Evolutionary conservation across 805 yeast genomes (phyloP).

Genomic region (Cyberlindnera subsufficiens): DNA sequence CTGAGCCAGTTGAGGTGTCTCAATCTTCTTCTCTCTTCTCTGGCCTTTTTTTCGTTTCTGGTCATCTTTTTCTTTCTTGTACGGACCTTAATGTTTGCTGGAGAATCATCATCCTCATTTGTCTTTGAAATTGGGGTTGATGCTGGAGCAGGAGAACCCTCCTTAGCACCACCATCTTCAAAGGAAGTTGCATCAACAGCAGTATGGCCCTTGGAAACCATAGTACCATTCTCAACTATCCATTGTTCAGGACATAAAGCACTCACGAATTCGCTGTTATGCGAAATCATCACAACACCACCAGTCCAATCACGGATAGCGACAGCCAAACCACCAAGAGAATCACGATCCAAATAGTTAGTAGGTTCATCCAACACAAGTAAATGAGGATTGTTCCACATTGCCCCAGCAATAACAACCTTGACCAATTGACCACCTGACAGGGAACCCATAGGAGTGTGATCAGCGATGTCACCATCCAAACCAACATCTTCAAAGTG

Average conservation of each 20-base stretch:
- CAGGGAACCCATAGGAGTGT: slow-evolving; percentile 92
- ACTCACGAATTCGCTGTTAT: slow-evolving; percentile 93
- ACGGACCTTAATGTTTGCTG: slow-evolving; percentile 92
- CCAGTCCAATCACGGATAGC: slow-evolving; percentile 98
- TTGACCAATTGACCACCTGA: slow-evolving; percentile 98
- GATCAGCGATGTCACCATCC: slow-evolving; percentile 98
- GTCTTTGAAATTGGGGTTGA: slow-evolving; percentile 36
- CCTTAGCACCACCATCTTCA: slow-evolving; percentile 65
- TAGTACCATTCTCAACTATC: slow-evolving; percentile 89
- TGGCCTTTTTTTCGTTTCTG: slow-evolving; percentile 88
- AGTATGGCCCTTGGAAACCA: slow-evolving; percentile 77
- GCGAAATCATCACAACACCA: slow-evolving; percentile 98
- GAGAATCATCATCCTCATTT: slow-evolving; percentile 75
- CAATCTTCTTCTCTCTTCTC: slow-evolving; percentile 89
- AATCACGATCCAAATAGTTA: slow-evolving; percentile 95
- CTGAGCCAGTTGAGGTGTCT: slow-evolving; percentile 93
- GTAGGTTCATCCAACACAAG: slow-evolving; percentile 97
- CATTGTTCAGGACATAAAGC: slow-evolving; percentile 98
- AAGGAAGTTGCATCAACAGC: slow-evolving; percentile 74
- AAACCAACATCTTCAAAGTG: slow-evolving; percentile 97
- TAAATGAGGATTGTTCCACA: slow-evolving; percentile 99
- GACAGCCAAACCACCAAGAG: slow-evolving; percentile 93
- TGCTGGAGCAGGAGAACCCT: slow-evolving; percentile 42
- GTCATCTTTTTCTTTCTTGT: slow-evolving; percentile 95
- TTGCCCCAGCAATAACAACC: slow-evolving; percentile 98